Evolutionary conservation across 805 yeast species (phyloP), one percentile per base, ranked within the genome.

Genomic region (Jamesozyma gamospora): DNA sequence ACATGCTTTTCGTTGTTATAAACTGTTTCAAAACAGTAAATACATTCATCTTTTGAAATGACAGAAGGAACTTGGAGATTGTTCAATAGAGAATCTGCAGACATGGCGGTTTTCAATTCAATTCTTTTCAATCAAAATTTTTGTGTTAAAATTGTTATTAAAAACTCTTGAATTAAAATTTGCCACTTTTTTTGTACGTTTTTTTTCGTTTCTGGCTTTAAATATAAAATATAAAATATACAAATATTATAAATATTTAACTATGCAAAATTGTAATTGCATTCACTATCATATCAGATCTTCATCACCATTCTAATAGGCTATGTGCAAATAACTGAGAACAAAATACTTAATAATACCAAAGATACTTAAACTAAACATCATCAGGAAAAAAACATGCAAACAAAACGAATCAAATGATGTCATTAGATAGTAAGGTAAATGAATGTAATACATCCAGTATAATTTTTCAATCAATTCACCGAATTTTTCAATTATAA

Each of bases 21-120:
- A 4, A 84, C 74, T 0, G 84, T 76, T 44, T 79, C 90, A 54
- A 82, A 90, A 39, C 88, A 81, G 62, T 74, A 90, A 65, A 82
- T 82, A 56, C 96, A 88, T 48, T 87, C 96, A 63, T 90, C 96
- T 55, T 85, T 88, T 52, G 76, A 79, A 14, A 88, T 75, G 2
- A 69, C 65, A 18, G 60, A 44, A 3, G 65, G 61, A 25, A 64
- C 40, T 3, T 48, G 40, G 14, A 45, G 32, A 9, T 33, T 34
- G 4, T 32, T 34, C 21, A 47, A 34, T 24, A 51, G 16, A n/a
- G n/a, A n/a, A 5, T 28, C 37, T 10, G 46, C 51, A 13, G 40
- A 34, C 45, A 44, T 43, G n/a, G n/a, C n/a, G n/a, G n/a, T n/a
- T n/a, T n/a, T n/a, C n/a, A n/a, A n/a, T n/a, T n/a, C n/a, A n/a